These are phyloP conservation scores for Cryptosporidium sp. DNA, from an alignment of 169 alveolate genomes.

Conservation along the genomic window DNA sequence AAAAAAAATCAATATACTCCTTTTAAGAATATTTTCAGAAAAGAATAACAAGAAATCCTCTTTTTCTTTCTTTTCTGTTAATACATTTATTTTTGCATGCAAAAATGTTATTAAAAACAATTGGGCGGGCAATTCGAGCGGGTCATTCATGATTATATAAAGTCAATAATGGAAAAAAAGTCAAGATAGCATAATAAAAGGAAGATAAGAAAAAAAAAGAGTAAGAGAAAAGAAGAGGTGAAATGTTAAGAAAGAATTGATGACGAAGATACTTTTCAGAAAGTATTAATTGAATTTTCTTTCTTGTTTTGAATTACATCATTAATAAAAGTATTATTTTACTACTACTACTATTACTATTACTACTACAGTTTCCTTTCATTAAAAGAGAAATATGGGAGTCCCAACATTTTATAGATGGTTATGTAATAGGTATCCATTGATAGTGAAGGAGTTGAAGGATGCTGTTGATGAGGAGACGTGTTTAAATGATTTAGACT, in stretches of 20 bases:
- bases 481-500: slow-evolving; percentile 75
- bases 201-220: neutral
- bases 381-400: slow-evolving; percentile 90
- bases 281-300: neutral
- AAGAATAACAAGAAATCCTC: too few species aligned
- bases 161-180: slow-evolving; percentile 5
- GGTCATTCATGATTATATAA: neutral
- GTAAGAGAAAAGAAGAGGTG: neutral
- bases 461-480: slow-evolving; percentile 84
- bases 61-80: neutral
- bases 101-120: neutral
- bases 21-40: too few species aligned
- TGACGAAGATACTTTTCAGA: neutral
- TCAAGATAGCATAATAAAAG: neutral
- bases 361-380: too few species aligned
- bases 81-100: neutral
- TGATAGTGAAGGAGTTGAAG: slow-evolving; percentile 86
- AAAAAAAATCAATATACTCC: neutral
- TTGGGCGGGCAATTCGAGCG: neutral
- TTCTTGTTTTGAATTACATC: neutral
- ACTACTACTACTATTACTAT: too few species aligned
- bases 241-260: neutral
- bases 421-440: slow-evolving; percentile 96
- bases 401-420: slow-evolving; percentile 98
- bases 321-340: neutral